These are phyloP conservation scores for Beauveria brongniartii DNA, from an alignment of 2,329 filamentous ascomycete genomes.

Conservation along the genomic window DNA sequence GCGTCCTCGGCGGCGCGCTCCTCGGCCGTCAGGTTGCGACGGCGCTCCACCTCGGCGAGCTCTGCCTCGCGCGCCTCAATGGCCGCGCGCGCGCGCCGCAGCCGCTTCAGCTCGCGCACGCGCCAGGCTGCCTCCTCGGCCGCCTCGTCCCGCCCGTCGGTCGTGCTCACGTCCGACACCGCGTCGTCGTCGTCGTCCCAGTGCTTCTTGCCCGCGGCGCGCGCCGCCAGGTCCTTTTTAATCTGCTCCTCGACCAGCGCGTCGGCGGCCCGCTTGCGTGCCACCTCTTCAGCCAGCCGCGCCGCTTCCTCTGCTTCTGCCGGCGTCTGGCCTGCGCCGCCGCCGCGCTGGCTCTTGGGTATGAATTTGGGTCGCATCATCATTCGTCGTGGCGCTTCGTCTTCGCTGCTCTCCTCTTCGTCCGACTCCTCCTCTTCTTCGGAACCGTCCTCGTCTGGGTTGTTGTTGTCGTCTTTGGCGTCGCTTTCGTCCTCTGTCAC, in stretches of 20 bases:
- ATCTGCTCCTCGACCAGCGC: conserved; percentile 83
- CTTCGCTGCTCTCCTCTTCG: conserved; percentile 44
- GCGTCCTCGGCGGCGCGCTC: conserved; percentile 82
- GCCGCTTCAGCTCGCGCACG: conserved; percentile 78
- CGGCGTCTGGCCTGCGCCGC: conserved; percentile 19
- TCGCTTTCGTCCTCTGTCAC: conserved; percentile 48
- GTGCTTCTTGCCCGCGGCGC: conserved; percentile 67
- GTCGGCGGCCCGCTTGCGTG: conserved; percentile 62
- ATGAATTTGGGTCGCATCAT: conserved; percentile 59
- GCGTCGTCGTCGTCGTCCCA: conserved; percentile 76
- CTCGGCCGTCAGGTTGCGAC: conserved; percentile 76
- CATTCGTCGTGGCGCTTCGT: conserved; percentile 46
- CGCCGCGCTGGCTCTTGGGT: conserved; percentile 46
- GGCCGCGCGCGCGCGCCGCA: conserved; percentile 77
- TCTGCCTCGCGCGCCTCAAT: conserved; percentile 82
- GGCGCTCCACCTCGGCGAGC: conserved; percentile 79
- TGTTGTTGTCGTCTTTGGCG: conserved; percentile 25
- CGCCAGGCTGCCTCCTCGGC: conserved; percentile 92
- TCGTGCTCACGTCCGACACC: conserved; percentile 75
- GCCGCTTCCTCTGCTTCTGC: conserved; percentile 28
- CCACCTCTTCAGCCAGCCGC: conserved; percentile 46
- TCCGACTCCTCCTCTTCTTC: conserved; percentile 35
- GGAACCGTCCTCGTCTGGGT: conserved; percentile 27
- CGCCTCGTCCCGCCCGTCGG: conserved; percentile 76
- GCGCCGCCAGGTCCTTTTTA: conserved; percentile 68